phyloP scores from a whole-genome alignment of 2,329 filamentous ascomycete species.

The Fusarium avenaceum region DNA sequence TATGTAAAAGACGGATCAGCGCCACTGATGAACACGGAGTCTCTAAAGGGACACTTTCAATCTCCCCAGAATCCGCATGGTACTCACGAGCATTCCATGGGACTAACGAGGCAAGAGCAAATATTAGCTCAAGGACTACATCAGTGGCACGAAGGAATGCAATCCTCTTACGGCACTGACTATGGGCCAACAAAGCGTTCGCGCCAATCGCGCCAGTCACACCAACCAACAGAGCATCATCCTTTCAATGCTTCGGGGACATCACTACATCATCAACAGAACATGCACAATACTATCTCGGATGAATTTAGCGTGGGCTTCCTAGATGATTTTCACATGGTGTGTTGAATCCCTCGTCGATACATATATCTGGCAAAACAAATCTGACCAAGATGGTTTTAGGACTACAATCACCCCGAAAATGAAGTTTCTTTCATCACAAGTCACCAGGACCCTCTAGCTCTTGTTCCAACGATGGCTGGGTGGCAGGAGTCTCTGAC shows the following conservation, averaged over 20 bases:
- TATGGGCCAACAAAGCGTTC: neutral
- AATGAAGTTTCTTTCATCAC: neutral
- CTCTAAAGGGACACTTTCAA: neutral
- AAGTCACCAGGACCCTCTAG: neutral
- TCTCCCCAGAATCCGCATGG: neutral
- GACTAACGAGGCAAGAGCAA: neutral
- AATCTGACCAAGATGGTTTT: neutral
- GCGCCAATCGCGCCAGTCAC: neutral
- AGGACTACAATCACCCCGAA: neutral
- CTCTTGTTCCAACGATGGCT: neutral
- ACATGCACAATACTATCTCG: neutral
- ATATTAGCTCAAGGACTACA: neutral
- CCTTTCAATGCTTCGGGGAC: neutral
- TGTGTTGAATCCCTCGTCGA: neutral
- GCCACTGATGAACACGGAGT: neutral
- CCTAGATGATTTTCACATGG: neutral
- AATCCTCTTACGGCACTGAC: neutral
- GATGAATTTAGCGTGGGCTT: neutral
- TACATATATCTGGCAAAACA: neutral
- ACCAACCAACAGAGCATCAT: neutral
- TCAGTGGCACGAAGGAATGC: neutral
- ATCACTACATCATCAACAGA: neutral
- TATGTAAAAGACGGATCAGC: neutral
- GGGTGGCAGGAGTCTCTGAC: neutral
- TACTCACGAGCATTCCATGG: neutral